Base-by-base conservation (phyloP, 1,284 basidiomycete species). In the Cryptococcus sp. region DNA sequence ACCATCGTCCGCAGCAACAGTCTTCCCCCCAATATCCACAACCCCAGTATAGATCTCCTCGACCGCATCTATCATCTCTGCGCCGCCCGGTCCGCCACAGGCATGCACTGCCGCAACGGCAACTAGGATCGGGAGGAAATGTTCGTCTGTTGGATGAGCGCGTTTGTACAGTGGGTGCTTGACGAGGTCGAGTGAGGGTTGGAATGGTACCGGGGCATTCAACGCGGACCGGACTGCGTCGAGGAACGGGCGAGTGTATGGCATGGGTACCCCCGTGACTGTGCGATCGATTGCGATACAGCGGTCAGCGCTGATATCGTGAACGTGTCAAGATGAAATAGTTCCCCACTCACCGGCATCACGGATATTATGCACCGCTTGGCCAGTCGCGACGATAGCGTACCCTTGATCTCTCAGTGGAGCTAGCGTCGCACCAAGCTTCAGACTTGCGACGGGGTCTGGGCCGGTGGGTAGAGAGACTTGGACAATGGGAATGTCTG, bases 381-480 rank as follows among this genome's bases (percentile, higher is more conserved):
- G 76, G 1, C 77, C 77, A 11, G 73, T 71, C 8, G 64, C 71
- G 38, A 78, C 65, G 56, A 78, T 67, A 0, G 63, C 64, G 61
- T 77, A 78, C 0, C 77, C 77, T 56, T 77, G 54, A 25, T 72
- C 67, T 30, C 70, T 55, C 20, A 82, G 68, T 0, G 54, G 49
- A 0, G 71, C 61, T 1, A 82, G 72, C 0, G 79, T 74, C n/a
- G 65, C 63, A 15, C 81, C 81, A 3, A 82, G 72, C 60, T 72
- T 75, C 46, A 78, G 70, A 6, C 75, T 66, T 19, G 70, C 72
- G 25, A 65, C 61, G 0, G 73, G 70, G 50, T 58, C 70, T 1
- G 63, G 55, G 49, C 78, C 73, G 0, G 73, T 70, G 0, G 80
- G 80, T 5, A 82, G 65, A 0, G 79, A 80, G 8, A 82, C 70